Conservation (phyloP, 371 early-diverging fungal genomes). For the Chytridiales sp. region DNA sequence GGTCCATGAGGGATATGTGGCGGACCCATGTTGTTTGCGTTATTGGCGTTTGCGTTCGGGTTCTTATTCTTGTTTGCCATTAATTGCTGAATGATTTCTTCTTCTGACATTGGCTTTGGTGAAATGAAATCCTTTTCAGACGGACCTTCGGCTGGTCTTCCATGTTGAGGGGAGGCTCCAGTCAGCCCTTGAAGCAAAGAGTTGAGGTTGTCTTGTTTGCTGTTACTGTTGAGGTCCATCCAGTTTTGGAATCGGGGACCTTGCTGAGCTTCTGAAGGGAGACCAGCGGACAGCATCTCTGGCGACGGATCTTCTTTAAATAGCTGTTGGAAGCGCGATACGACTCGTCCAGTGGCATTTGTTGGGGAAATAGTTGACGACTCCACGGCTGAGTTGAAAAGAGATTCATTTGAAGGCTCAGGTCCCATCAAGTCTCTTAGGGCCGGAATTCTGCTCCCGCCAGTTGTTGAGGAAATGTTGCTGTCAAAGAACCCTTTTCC, state of each 20-base stretch:
- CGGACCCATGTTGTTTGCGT: neutral
- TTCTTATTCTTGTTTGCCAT: neutral
- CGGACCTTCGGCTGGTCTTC: neutral
- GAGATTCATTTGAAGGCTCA: no score
- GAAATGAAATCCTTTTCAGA: neutral
- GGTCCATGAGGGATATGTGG: neutral
- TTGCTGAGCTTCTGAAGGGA: neutral
- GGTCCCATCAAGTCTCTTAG: no score
- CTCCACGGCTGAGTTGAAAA: no score
- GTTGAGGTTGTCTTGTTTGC: neutral
- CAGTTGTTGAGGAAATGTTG: no score
- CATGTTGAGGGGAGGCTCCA: neutral
- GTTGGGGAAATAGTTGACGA: no score
- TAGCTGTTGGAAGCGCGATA: no score
- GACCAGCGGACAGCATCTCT: neutral
- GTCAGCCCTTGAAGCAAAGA: neutral
- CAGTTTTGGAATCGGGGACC: neutral
- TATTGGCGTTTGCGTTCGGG: neutral
- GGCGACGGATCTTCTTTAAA: neutral
- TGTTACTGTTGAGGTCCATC: neutral
- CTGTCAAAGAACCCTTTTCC: no score
- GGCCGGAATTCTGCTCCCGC: no score
- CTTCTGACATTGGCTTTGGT: neutral
- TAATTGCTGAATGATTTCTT: constrained; percentile 2
- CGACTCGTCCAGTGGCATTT: no score